Evolutionary conservation across 148 eudicot genomes (phyloP), one percentile per base, ranked within the genome.

Genomic region (Camellia japonica): DNA sequence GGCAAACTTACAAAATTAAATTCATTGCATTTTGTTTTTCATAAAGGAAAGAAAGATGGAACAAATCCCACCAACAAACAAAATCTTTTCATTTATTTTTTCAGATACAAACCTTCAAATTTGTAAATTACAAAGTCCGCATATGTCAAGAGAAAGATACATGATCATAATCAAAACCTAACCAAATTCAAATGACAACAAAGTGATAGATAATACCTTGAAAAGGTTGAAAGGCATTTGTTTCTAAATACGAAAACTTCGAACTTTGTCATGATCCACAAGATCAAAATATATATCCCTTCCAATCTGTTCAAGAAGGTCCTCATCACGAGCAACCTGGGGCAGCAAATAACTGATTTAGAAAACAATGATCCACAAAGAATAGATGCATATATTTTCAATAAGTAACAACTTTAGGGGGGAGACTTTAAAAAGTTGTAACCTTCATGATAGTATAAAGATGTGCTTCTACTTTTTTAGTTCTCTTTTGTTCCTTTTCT

Each of bases 381-480:
- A 7, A 46, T 43, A 15, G 52, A 69, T 14, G 0, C 6, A 5
- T 42, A 10, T 44, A 23, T 19, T 51, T 2, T 10, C 15, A 4
- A 54, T 43, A 5, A 1, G 18, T 15, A 8, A 72, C 71, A 49
- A 15, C 11, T 20, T 47, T 0, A 13, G 44, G 15, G 7, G 51
- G 14, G 30, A 7, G 3, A 14, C 10, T 20, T 38, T 11, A 10
- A 14, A 54, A 64, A 82, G 49, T 55, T 30, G 67, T 58, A 74
- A 94, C 98, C 98, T 94, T 94, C 66, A 94, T 92, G 64, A 94
- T 94, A 19, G 98, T 94, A 84, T 84, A 94, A 30, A 94, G 98
- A 69, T 94, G 98, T 3, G 98, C 94, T 79, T 94, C 87, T 55
- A 94, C 96, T 84, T 94, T 94, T 65, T 90, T 84, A 84, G 77